Conservation (phyloP, 2,329 filamentous ascomycete genomes). For the Penicillium sp. region DNA sequence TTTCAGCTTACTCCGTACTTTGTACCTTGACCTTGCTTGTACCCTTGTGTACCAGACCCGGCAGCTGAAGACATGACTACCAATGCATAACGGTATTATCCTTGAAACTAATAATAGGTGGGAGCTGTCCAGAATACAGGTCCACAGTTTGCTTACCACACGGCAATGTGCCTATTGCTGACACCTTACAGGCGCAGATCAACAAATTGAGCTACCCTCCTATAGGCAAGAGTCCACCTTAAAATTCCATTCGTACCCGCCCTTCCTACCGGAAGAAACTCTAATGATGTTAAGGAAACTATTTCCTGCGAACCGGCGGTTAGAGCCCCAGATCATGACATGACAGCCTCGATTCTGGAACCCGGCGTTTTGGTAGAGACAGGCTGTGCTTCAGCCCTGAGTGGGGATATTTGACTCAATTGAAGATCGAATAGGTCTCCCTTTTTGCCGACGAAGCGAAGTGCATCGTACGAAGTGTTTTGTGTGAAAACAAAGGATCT, state of each 20-base stretch:
- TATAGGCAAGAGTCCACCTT: slow-evolving; percentile 1
- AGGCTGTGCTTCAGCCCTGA: neutral
- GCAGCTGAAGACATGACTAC: too few relatives aligned
- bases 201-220: neutral
- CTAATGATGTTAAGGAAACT: neutral
- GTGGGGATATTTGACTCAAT: neutral
- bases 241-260: neutral
- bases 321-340: neutral
- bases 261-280: neutral
- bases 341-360: slow-evolving; percentile 4
- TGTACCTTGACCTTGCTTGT: too few relatives aligned
- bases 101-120: too few relatives aligned
- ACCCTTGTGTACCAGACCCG: too few relatives aligned
- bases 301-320: slow-evolving; percentile 2
- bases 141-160: neutral
- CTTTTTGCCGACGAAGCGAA: too few relatives aligned
- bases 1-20: too few relatives aligned
- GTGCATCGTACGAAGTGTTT: neutral
- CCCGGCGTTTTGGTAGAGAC: slow-evolving; percentile 2
- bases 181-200: neutral
- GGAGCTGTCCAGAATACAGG: too few relatives aligned
- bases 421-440: neutral
- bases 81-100: too few relatives aligned
- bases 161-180: neutral
- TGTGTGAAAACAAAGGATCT: too few relatives aligned